These are phyloP conservation scores for Skeletonema potamos DNA, from an alignment of 108 stramenopile genomes.

Conservation along the genomic window DNA sequence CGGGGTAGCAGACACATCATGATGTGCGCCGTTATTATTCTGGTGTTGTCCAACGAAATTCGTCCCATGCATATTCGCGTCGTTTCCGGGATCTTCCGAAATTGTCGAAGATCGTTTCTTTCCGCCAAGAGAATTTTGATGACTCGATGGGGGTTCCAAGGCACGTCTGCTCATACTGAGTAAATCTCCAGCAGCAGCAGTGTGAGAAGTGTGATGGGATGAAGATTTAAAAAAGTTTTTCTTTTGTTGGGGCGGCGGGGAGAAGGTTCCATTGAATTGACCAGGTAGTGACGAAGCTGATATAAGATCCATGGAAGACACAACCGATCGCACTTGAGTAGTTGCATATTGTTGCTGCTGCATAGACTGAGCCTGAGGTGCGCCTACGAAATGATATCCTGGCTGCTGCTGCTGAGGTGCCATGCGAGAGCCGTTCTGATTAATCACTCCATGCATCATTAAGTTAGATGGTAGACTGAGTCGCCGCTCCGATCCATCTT, in stretches of 20 bases:
- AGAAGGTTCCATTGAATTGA: neutral
- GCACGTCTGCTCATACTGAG: constrained; percentile 35
- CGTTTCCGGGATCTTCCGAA: neutral
- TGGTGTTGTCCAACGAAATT: neutral
- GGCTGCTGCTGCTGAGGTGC: neutral
- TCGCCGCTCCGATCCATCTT: neutral
- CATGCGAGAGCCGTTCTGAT: neutral
- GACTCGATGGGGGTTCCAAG: neutral
- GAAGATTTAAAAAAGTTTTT: constrained; percentile 28
- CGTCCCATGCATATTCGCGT: neutral
- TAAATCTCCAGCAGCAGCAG: constrained; percentile 43
- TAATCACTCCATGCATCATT: neutral
- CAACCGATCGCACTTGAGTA: neutral
- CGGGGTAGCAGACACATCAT: neutral
- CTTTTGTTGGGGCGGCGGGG: neutral
- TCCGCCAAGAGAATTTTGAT: neutral
- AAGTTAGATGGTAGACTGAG: neutral
- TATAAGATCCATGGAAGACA: neutral
- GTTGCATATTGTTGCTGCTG: neutral
- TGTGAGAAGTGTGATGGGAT: constrained; percentile 40
- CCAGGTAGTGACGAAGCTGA: neutral
- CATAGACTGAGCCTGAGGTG: neutral
- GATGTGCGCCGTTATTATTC: neutral
- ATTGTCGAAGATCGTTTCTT: constrained; percentile 24
- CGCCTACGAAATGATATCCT: neutral